Conservation (phyloP, 176 grass and related monocot genomes). For the Paspalum vaginatum region DNA sequence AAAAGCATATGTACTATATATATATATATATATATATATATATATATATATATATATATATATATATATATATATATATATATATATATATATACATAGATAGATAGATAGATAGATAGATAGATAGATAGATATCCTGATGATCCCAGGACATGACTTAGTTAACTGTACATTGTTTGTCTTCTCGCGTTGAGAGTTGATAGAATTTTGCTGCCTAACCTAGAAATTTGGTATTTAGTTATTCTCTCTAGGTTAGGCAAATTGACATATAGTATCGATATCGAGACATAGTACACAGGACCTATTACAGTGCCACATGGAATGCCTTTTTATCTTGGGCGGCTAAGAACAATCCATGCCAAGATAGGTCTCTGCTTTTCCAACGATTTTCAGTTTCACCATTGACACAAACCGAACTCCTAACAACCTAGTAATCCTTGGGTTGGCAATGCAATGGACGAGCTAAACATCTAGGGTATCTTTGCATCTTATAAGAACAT, state of each 20-base stretch:
- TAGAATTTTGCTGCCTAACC: neutral
- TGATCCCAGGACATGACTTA: neutral
- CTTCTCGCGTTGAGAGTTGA: neutral
- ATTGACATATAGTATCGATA: constrained; percentile 3
- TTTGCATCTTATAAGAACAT: neutral
- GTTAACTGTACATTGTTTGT: neutral
- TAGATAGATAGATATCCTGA: no score
- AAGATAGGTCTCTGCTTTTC: constrained; percentile 15
- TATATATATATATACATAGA: no score
- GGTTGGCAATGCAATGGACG: constrained; percentile 22
- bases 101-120: no score
- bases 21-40: no score
- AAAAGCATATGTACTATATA: no score
- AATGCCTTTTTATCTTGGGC: constrained; percentile 1
- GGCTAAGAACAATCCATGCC: neutral
- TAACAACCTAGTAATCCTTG: constrained; percentile 12
- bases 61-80: no score
- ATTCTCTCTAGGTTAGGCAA: constrained; percentile 20
- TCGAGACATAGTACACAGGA: neutral
- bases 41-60: no score
- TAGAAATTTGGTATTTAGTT: neutral
- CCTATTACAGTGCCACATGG: constrained; percentile 31
- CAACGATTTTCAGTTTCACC: constrained; percentile 20
- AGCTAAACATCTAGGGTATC: constrained; percentile 16
- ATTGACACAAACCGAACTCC: constrained; percentile 1